Percentiles rank a stretch among this genome's conserved stretches.
phyloP scores from a whole-genome alignment of 2,329 filamentous ascomycete species.

The Pleurostoma richardsiae region DNA sequence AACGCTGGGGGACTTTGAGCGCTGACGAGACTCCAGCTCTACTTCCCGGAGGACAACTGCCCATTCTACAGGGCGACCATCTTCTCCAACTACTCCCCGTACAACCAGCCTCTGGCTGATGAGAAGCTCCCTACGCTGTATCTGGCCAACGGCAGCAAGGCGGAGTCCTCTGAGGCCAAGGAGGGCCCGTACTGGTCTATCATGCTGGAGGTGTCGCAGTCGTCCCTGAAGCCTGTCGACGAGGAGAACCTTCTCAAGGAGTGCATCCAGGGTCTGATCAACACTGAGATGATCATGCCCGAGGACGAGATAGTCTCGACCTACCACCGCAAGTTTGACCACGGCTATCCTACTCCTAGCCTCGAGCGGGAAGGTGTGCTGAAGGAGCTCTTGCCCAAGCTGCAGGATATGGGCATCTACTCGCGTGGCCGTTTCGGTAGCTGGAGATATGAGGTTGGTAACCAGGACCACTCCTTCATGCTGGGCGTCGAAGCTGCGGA shows the following conservation, averaged over 20 bases:
- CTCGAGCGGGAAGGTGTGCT: slow-evolving; percentile 95
- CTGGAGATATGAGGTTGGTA: slow-evolving; percentile 94
- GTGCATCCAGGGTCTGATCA: slow-evolving; percentile 92
- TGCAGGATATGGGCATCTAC: slow-evolving; percentile 87
- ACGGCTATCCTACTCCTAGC: slow-evolving; percentile 93
- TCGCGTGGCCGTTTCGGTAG: slow-evolving; percentile 95
- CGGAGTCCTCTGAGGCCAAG: slow-evolving; percentile 66
- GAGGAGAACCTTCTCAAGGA: slow-evolving; percentile 79
- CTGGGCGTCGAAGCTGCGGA: slow-evolving; percentile 90
- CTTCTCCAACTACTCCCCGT: slow-evolving; percentile 99
- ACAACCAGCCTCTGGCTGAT: slow-evolving; percentile 86
- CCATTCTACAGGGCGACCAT: slow-evolving; percentile 99
- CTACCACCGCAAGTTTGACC: slow-evolving; percentile 96
- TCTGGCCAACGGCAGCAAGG: slow-evolving; percentile 79
- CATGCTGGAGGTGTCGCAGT: slow-evolving; percentile 98
- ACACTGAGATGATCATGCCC: slow-evolving; percentile 92
- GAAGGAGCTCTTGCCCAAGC: slow-evolving; percentile 85
- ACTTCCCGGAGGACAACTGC: slow-evolving; percentile 98
- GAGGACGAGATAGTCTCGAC: slow-evolving; percentile 94
- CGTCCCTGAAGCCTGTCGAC: slow-evolving; percentile 90
- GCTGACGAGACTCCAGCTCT: slow-evolving; percentile 50
- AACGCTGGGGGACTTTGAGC: too few relatives aligned
- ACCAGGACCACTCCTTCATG: slow-evolving; percentile 99
- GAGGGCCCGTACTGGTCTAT: slow-evolving; percentile 98
- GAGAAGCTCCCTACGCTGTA: slow-evolving; percentile 84